Conservation (phyloP, 805 yeast genomes). For the Metschnikowia amazonensis region DNA sequence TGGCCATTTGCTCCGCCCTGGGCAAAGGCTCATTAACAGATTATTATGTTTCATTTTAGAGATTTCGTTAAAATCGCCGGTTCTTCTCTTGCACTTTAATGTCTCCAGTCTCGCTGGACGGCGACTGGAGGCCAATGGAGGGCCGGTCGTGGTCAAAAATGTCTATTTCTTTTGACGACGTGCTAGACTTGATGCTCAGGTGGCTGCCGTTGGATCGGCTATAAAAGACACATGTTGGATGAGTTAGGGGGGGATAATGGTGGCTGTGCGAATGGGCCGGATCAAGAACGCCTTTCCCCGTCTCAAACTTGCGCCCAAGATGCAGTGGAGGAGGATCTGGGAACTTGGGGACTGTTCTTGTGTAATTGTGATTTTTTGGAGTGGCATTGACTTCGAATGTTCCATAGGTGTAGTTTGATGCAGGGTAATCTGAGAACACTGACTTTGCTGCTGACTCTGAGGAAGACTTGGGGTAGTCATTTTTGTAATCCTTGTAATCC, state of each 20-base stretch:
- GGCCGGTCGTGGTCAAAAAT: constrained; percentile 27
- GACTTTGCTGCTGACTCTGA: constrained; percentile 1
- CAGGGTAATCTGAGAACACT: constrained; percentile 8
- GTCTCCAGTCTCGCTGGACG: constrained; percentile 13
- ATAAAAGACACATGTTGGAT: constrained; percentile 8
- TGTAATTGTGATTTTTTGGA: neutral
- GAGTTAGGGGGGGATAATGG: constrained; percentile 10
- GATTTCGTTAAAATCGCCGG: neutral
- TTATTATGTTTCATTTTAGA: neutral
- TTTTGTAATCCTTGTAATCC: no score
- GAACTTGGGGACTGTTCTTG: neutral
- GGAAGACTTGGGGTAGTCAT: no score
- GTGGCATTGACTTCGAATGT: neutral
- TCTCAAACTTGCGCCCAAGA: constrained; percentile 1
- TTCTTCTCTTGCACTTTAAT: constrained; percentile 1
- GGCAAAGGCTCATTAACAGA: neutral
- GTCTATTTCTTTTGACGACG: constrained; percentile 19
- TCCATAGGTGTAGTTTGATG: constrained; percentile 6
- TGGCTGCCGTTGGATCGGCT: constrained; percentile 22
- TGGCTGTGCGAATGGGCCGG: constrained; percentile 11
- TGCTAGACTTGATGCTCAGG: constrained; percentile 26
- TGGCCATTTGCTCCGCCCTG: no score
- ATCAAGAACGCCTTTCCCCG: constrained; percentile 6
- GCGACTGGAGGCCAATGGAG: constrained; percentile 26
- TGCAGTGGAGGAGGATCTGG: constrained; percentile 2